Evolutionary conservation across 306 rosid species (phyloP).

Genomic region (Biancaea sappan): DNA sequence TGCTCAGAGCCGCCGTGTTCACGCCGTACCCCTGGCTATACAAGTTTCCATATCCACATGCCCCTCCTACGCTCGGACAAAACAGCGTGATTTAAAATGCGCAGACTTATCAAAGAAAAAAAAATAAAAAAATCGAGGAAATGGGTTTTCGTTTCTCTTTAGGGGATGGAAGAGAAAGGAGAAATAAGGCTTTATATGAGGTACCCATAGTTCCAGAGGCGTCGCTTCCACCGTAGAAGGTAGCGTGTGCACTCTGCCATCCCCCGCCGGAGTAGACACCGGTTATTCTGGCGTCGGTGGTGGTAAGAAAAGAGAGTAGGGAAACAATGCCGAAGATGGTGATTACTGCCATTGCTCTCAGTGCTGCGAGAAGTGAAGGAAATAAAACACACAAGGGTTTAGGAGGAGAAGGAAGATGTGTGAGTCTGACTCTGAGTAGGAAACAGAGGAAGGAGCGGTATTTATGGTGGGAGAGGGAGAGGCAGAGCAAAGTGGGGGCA

Average conservation of each 20-base stretch:
- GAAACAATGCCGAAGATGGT: slow-evolving; percentile 23
- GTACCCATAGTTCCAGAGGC: slow-evolving; percentile 77
- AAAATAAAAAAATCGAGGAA: too few species aligned
- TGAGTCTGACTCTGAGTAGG: slow-evolving; percentile 11
- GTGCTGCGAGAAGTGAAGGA: not conserved
- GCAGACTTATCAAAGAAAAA: too few species aligned
- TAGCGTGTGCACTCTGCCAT: slow-evolving; percentile 68
- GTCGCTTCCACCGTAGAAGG: slow-evolving; percentile 67
- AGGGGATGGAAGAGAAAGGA: too few species aligned
- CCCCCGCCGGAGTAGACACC: slow-evolving; percentile 47
- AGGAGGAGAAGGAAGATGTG: not conserved
- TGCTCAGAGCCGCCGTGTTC: slow-evolving; percentile 42
- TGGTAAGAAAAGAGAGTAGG: slow-evolving; percentile 21
- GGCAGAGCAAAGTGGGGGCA: not conserved
- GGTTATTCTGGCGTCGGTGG: slow-evolving; percentile 36
- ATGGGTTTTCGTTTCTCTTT: too few species aligned
- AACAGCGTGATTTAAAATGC: too few species aligned
- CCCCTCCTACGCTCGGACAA: too few species aligned
- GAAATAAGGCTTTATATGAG: not conserved
- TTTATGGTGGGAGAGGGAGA: slow-evolving; percentile 42
- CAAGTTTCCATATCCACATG: slow-evolving; percentile 39
- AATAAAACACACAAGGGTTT: not conserved
- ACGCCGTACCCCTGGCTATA: slow-evolving; percentile 42
- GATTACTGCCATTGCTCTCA: slow-evolving; percentile 38
- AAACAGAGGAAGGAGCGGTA: slow-evolving; percentile 34